Evolutionary conservation across 345 rosid species (phyloP).

Genomic region (Corchorus olitorius): DNA sequence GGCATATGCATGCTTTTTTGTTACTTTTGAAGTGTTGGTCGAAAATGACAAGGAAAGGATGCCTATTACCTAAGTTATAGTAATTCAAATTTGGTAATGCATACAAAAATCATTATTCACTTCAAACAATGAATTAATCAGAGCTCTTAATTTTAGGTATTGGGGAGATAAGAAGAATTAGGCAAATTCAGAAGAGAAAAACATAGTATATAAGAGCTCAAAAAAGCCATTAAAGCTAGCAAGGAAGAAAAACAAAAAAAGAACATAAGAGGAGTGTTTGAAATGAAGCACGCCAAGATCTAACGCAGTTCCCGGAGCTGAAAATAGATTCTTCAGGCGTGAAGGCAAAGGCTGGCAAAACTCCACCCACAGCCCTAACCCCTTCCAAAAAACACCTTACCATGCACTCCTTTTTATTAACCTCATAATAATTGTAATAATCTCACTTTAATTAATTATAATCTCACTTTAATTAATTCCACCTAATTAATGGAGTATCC

Average conservation of each 20-base stretch:
- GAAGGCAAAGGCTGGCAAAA: constrained; percentile 54
- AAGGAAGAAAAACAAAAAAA: neutral
- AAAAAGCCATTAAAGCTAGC: constrained; percentile 3
- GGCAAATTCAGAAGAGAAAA: neutral
- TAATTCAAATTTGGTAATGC: no score
- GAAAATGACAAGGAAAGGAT: neutral
- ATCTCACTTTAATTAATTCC: neutral
- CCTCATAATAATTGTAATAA: neutral
- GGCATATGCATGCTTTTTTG: neutral
- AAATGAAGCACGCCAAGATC: constrained; percentile 32
- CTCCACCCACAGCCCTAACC: constrained; percentile 20
- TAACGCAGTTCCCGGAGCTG: constrained; percentile 43
- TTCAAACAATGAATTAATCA: neutral
- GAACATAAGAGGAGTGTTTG: constrained; percentile 17
- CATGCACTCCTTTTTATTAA: constrained; percentile 17
- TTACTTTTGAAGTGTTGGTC: neutral
- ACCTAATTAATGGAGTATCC: neutral
- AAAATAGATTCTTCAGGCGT: constrained; percentile 45
- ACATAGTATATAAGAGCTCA: neutral
- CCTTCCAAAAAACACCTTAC: neutral
- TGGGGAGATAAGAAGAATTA: neutral
- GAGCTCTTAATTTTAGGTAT: neutral
- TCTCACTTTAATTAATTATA: neutral
- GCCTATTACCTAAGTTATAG: no score
- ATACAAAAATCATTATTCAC: no score